phyloP scores from a whole-genome alignment of 2,329 filamentous ascomycete genomes.

The Aspergillus novoparasiticus region DNA sequence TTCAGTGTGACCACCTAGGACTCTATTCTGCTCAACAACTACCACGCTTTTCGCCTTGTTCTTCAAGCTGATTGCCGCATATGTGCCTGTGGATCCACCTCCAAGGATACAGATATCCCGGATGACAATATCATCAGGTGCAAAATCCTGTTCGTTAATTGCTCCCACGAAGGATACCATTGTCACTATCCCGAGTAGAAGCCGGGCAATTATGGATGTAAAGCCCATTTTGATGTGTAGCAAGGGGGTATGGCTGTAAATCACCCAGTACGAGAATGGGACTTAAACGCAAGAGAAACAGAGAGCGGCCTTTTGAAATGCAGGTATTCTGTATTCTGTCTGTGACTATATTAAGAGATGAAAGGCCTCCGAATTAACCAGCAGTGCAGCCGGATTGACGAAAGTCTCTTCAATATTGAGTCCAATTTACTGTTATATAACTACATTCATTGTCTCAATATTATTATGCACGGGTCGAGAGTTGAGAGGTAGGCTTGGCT shows the following conservation, averaged over 20 bases:
- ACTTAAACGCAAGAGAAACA: background rate
- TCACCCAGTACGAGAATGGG: background rate
- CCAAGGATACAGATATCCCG: conserved; percentile 41
- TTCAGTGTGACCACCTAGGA: conserved; percentile 39
- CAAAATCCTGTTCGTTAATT: background rate
- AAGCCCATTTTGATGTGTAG: background rate
- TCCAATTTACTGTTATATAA: too few relatives aligned
- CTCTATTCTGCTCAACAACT: conserved; percentile 38
- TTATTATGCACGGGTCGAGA: too few relatives aligned
- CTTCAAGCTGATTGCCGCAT: conserved; percentile 34
- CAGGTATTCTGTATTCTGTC: background rate
- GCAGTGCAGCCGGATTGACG: too few relatives aligned
- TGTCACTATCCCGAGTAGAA: background rate
- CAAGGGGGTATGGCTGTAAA: background rate
- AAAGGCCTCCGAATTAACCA: background rate
- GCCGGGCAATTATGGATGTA: background rate
- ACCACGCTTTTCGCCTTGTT: conserved; percentile 35
- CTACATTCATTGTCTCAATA: too few relatives aligned
- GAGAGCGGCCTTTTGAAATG: background rate
- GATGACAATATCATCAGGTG: conserved; percentile 16
- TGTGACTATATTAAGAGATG: background rate
- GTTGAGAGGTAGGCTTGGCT: too few relatives aligned
- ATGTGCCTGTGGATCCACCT: conserved; percentile 39
- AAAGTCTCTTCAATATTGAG: too few relatives aligned
- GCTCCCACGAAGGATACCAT: background rate